Conservation (phyloP, 1,284 basidiomycete genomes). For the Cystobasidium pallidum region DNA sequence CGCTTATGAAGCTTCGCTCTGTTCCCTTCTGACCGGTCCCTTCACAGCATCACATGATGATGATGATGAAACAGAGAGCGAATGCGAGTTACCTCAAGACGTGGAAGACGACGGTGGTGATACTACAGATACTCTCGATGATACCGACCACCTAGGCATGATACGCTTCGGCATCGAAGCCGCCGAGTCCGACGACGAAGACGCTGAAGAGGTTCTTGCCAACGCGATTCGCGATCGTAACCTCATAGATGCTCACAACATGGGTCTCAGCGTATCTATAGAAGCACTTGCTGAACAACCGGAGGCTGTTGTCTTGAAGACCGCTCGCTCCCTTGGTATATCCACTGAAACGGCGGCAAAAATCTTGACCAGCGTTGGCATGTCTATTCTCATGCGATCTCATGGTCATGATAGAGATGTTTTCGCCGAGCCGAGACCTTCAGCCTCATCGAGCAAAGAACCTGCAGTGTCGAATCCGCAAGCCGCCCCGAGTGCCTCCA, state of each 20-base stretch:
- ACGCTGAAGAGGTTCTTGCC: constrained; percentile 25
- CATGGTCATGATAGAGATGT: constrained; percentile 10
- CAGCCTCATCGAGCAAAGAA: constrained; percentile 6
- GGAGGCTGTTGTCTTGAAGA: constrained; percentile 36
- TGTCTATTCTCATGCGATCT: constrained; percentile 32
- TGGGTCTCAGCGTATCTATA: constrained; percentile 43
- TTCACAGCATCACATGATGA: constrained; percentile 15
- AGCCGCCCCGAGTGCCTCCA: background rate
- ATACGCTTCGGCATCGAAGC: constrained; percentile 52
- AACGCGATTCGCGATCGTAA: constrained; percentile 35
- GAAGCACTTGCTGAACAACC: constrained; percentile 42
- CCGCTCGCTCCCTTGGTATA: constrained; percentile 30
- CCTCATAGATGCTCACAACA: constrained; percentile 40
- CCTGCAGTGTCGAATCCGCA: background rate
- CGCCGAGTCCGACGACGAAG: constrained; percentile 44
- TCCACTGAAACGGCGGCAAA: constrained; percentile 35
- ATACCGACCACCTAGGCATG: constrained; percentile 51
- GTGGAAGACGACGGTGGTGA: constrained; percentile 49
- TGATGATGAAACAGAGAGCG: constrained; percentile 47
- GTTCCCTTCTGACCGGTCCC: background rate
- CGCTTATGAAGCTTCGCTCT: background rate
- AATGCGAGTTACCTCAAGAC: constrained; percentile 43
- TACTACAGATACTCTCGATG: constrained; percentile 52
- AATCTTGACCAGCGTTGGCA: constrained; percentile 43
- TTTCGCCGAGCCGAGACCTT: background rate